Conservation (phyloP, 2,329 filamentous ascomycete genomes). For the Fusarium brevicatenulatum region DNA sequence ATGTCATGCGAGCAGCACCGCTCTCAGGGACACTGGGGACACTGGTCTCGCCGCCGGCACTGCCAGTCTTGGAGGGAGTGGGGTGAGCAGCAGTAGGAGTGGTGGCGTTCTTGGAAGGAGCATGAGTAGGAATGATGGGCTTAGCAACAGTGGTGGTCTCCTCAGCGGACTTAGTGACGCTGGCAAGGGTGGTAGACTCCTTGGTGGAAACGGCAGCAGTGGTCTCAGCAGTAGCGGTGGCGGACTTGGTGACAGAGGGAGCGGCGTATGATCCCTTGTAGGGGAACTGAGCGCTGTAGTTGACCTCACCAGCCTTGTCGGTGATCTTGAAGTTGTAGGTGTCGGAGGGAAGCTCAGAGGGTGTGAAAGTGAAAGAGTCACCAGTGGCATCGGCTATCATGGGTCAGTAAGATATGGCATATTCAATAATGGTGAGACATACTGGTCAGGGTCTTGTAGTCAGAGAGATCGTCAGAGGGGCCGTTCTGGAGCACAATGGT, state of each 20-base stretch:
- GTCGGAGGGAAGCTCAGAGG: conserved; percentile 43
- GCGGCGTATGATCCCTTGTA: conserved; percentile 42
- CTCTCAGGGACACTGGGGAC: conserved; percentile 44
- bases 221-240: conserved; percentile 14
- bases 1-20: conserved; percentile 46
- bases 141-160: conserved; percentile 19
- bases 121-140: conserved; percentile 31
- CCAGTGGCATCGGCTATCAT: conserved; percentile 28
- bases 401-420: background rate
- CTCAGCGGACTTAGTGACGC: conserved; percentile 29
- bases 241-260: conserved; percentile 23
- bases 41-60: conserved; percentile 8
- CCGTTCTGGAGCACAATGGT: conserved; percentile 51
- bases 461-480: conserved; percentile 42
- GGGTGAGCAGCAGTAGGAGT: conserved; percentile 9
- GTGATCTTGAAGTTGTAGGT: conserved; percentile 51
- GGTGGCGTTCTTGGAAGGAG: conserved; percentile 23
- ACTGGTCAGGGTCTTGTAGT: conserved; percentile 48
- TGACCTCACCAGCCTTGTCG: conserved; percentile 41
- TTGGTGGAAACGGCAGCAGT: conserved; percentile 23
- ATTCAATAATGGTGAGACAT: conserved; percentile 12
- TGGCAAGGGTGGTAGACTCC: conserved; percentile 33
- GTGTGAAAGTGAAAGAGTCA: conserved; percentile 45
- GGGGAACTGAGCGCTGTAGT: conserved; percentile 49
- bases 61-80: conserved; percentile 24